A percentile compares a stretch with the other conserved stretches of the same genome.
These are phyloP conservation scores for Fusarium globosum DNA, from an alignment of 2,329 filamentous ascomycete genomes.

Conservation along the genomic window DNA sequence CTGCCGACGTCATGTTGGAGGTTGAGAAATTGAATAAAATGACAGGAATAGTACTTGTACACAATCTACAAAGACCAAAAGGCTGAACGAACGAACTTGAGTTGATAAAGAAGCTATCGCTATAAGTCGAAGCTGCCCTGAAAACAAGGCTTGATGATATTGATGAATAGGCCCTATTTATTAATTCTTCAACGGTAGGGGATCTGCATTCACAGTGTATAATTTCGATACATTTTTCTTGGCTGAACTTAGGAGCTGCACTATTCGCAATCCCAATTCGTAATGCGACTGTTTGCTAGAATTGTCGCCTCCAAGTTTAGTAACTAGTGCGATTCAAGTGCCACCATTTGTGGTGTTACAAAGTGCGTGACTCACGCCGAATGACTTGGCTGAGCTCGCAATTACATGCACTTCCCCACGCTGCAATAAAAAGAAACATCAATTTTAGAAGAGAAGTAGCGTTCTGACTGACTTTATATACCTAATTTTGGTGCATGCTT, in stretches of 20 bases:
- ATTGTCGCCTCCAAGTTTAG: background rate
- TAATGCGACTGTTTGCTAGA: slow-evolving; percentile 1
- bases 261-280: background rate
- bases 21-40: background rate
- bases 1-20: slow-evolving; percentile 59
- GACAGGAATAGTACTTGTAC: background rate
- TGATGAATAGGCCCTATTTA: background rate
- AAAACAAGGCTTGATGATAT: background rate
- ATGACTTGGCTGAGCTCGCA: slow-evolving; percentile 25
- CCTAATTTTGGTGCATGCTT: background rate
- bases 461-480: slow-evolving; percentile 14
- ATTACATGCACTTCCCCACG: background rate
- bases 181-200: background rate
- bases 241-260: background rate
- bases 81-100: background rate
- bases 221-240: background rate
- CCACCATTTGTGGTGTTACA: slow-evolving; percentile 1
- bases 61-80: background rate
- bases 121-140: background rate
- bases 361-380: slow-evolving; percentile 42
- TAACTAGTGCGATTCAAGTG: background rate
- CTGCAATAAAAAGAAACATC: background rate
- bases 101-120: background rate
- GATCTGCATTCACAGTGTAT: slow-evolving; percentile 2
- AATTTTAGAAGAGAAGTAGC: background rate